A percentile compares a stretch with the other conserved stretches of the same genome.
phyloP scores from a whole-genome alignment of 305 asterid species.

The Stenogyne calaminthoides region DNA sequence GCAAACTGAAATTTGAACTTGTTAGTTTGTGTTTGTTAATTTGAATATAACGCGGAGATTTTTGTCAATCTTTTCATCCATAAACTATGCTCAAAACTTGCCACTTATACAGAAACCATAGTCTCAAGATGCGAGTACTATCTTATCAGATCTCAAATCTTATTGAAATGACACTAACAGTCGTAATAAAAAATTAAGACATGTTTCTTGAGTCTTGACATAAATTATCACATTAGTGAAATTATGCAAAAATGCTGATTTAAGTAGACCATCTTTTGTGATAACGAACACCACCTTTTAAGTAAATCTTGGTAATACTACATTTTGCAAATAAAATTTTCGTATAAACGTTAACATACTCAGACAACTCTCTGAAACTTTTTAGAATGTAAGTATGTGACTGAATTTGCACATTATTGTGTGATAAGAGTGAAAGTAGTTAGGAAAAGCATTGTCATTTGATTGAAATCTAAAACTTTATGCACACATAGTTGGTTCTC shows the following conservation, averaged over 20 bases:
- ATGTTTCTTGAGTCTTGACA: neutral
- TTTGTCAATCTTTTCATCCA: neutral
- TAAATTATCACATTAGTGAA: neutral
- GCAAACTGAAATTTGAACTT: neutral
- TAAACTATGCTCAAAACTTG: neutral
- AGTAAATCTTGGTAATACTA: neutral
- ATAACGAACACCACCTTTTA: neutral
- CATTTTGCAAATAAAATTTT: conserved; percentile 4
- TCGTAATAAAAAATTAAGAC: neutral
- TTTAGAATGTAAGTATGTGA: neutral
- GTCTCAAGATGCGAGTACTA: neutral
- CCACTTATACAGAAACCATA: neutral
- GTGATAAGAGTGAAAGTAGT: neutral
- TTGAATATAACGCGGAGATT: neutral
- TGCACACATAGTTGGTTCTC: neutral
- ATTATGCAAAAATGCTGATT: neutral
- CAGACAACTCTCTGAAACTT: neutral
- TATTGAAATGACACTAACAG: neutral
- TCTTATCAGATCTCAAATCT: neutral
- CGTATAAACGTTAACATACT: conserved; percentile 2
- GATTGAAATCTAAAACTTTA: neutral
- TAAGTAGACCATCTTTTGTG: neutral
- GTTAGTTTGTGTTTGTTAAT: neutral
- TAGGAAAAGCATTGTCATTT: neutral
- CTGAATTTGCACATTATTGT: neutral